These are phyloP conservation scores for Corniculantispora saksenae DNA, from an alignment of 2,329 filamentous ascomycete species.

Conservation along the genomic window DNA sequence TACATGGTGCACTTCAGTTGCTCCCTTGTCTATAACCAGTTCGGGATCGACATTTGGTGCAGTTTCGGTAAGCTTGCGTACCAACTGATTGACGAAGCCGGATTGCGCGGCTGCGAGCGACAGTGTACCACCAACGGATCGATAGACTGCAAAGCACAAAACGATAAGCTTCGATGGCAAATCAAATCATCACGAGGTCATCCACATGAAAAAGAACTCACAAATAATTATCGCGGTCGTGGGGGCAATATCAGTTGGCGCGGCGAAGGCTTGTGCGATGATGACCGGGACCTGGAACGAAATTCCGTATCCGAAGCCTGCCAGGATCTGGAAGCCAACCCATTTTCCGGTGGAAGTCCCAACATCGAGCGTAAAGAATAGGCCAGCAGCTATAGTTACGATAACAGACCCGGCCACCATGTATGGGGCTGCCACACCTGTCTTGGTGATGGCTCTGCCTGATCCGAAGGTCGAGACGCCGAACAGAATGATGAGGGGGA, in stretches of 20 bases:
- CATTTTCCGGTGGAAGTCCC: slow-evolving; percentile 34
- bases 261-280: slow-evolving; percentile 35
- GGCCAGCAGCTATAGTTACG: slow-evolving; percentile 34
- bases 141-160: slow-evolving; percentile 30
- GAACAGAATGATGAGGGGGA: neutral
- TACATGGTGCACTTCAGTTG: slow-evolving; percentile 50
- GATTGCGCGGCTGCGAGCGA: slow-evolving; percentile 43
- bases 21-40: slow-evolving; percentile 35
- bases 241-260: slow-evolving; percentile 37
- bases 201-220: slow-evolving; percentile 20
- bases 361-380: slow-evolving; percentile 35
- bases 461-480: neutral
- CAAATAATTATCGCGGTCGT: slow-evolving; percentile 40
- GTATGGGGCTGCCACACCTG: neutral
- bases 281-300: slow-evolving; percentile 43
- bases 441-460: neutral
- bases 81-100: slow-evolving; percentile 38
- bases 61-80: slow-evolving; percentile 27
- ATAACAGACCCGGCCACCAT: slow-evolving; percentile 32
- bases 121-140: slow-evolving; percentile 46
- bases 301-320: slow-evolving; percentile 40
- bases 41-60: slow-evolving; percentile 34
- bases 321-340: slow-evolving; percentile 47
- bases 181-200: no score
- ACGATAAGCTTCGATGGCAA: neutral